Percentiles rank a stretch among this genome's conserved stretches.
phyloP scores from a whole-genome alignment of 352 stramenopile genomes.

The Globisporangium cederbergense region DNA sequence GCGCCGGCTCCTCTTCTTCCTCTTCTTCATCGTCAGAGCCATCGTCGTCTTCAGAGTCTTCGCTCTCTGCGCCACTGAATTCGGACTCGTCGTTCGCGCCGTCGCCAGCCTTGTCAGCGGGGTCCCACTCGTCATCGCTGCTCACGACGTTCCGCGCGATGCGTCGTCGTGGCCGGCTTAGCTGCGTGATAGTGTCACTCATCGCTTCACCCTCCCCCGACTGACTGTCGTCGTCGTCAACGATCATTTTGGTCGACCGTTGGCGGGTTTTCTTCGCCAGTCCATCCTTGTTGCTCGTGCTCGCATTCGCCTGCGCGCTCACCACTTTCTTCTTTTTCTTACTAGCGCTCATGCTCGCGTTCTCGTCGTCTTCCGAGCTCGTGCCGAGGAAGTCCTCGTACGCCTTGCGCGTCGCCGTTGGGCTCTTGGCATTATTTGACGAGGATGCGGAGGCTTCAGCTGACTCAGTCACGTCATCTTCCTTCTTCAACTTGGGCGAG shows the following conservation, averaged over 20 bases:
- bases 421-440: neutral
- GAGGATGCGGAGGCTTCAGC: neutral
- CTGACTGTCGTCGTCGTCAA: constrained; percentile 83
- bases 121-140: constrained; percentile 48
- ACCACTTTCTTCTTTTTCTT: constrained; percentile 14
- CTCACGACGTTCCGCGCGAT: constrained; percentile 33
- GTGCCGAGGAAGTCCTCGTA: constrained; percentile 75
- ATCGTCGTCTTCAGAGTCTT: constrained; percentile 33
- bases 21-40: constrained; percentile 47
- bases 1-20: constrained; percentile 33
- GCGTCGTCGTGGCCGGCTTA: constrained; percentile 24
- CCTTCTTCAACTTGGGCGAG: constrained; percentile 42
- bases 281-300: constrained; percentile 20
- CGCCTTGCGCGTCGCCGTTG: constrained; percentile 41
- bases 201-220: constrained; percentile 26
- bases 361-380: constrained; percentile 51
- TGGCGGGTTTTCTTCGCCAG: constrained; percentile 16
- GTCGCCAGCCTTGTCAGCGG: constrained; percentile 27
- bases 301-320: constrained; percentile 14
- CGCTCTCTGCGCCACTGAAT: constrained; percentile 39
- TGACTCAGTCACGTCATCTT: constrained; percentile 7
- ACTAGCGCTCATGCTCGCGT: constrained; percentile 18
- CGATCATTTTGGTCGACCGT: constrained; percentile 40
- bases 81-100: constrained; percentile 49
- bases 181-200: neutral